Conservation (phyloP, 768 basidiomycete genomes). For the Tulasnella sp. region DNA sequence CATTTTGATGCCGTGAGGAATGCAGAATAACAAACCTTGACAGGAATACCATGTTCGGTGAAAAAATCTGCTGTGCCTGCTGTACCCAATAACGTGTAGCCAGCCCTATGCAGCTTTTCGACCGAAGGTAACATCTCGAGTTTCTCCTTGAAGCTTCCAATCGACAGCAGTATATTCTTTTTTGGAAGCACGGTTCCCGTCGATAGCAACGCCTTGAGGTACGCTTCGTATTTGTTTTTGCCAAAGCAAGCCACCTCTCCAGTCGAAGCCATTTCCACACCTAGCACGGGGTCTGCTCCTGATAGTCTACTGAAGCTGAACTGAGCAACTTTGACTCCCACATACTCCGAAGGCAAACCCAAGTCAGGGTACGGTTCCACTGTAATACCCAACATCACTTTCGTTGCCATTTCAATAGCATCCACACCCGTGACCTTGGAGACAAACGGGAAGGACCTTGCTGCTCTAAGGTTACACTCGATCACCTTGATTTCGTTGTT, state of each 20-base stretch:
- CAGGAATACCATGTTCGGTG: slow-evolving; percentile 89
- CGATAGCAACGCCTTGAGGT: slow-evolving; percentile 91
- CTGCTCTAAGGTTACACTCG: slow-evolving; percentile 96
- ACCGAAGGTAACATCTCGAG: slow-evolving; percentile 89
- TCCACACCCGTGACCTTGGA: slow-evolving; percentile 97
- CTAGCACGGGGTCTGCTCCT: slow-evolving; percentile 92
- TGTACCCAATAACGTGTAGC: slow-evolving; percentile 94
- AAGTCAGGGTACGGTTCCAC: slow-evolving; percentile 83
- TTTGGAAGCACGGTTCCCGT: slow-evolving; percentile 90
- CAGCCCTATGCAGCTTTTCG: slow-evolving; percentile 84
- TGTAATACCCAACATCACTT: slow-evolving; percentile 88
- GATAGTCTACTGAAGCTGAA: slow-evolving; percentile 96
- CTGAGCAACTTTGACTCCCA: slow-evolving; percentile 99
- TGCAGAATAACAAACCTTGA: slow-evolving; percentile 55
- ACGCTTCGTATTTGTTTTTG: slow-evolving; percentile 94
- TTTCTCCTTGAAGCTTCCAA: slow-evolving; percentile 96
- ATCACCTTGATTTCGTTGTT: slow-evolving; percentile 99
- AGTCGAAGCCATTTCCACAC: slow-evolving; percentile 99
- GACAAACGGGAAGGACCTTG: slow-evolving; percentile 96
- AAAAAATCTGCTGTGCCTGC: slow-evolving; percentile 96
- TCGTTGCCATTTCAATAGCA: slow-evolving; percentile 97
- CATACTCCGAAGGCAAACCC: slow-evolving; percentile 82
- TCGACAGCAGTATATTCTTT: slow-evolving; percentile 94
- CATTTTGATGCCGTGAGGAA: not conserved
- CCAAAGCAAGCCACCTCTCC: slow-evolving; percentile 99